These are phyloP conservation scores for Sarcomyxa edulis DNA, from an alignment of 768 basidiomycete species.

Conservation along the genomic window DNA sequence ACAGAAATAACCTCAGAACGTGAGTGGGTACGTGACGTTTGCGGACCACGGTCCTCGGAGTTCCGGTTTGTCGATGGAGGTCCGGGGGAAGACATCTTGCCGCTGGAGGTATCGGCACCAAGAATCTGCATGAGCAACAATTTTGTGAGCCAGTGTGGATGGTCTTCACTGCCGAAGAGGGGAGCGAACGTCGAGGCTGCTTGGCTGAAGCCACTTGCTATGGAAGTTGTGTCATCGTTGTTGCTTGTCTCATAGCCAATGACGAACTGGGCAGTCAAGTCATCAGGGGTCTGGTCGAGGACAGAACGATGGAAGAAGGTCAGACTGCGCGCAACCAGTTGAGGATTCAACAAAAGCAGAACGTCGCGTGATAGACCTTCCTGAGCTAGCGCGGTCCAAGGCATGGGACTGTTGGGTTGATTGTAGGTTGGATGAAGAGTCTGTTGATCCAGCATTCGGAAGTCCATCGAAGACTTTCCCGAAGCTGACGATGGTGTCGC, in stretches of 20 bases:
- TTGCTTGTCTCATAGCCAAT: constrained; percentile 23
- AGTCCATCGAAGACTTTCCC: constrained; percentile 17
- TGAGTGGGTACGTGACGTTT: constrained; percentile 58
- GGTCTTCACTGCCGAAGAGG: constrained; percentile 65
- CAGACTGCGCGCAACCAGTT: constrained; percentile 59
- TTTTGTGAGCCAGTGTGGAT: constrained; percentile 80
- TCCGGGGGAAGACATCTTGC: constrained; percentile 19
- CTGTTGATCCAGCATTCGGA: constrained; percentile 21
- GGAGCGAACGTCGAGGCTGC: constrained; percentile 17
- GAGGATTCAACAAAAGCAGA: constrained; percentile 57
- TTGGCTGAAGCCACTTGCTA: neutral
- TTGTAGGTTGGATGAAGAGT: constrained; percentile 18
- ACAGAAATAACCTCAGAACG: constrained; percentile 67
- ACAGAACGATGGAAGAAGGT: constrained; percentile 53
- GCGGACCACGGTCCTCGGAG: constrained; percentile 11
- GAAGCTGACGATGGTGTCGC: constrained; percentile 14
- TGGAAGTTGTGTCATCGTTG: constrained; percentile 7
- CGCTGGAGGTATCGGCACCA: constrained; percentile 45
- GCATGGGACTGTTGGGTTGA: constrained; percentile 19
- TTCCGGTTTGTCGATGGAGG: constrained; percentile 16
- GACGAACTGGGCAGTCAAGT: constrained; percentile 43
- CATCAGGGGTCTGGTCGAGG: constrained; percentile 45
- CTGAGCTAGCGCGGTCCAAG: constrained; percentile 51
- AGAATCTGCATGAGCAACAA: constrained; percentile 67
- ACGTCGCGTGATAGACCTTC: constrained; percentile 69